phyloP scores from a whole-genome alignment of 1,284 basidiomycete species.

The Ganoderma sinense region DNA sequence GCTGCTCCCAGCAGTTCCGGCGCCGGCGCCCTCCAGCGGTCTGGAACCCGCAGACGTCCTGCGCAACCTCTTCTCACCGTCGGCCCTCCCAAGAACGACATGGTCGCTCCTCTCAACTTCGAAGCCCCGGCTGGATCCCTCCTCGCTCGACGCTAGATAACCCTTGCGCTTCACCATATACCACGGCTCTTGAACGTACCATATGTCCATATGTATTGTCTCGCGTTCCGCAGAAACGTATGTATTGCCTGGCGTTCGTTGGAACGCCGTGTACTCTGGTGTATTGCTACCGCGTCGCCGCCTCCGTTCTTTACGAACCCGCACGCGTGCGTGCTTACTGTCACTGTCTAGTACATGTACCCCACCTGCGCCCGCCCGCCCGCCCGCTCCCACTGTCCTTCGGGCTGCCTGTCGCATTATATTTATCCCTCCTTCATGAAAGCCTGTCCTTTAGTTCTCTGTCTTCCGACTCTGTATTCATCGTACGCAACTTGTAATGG shows the following conservation, averaged over 20 bases:
- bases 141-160: constrained; percentile 48
- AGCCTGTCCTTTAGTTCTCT: background rate
- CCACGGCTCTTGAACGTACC: background rate
- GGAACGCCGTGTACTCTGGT: background rate
- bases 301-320: background rate
- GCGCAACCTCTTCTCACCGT: constrained; percentile 52
- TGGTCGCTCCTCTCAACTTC: constrained; percentile 47
- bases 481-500: background rate
- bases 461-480: constrained; percentile 3
- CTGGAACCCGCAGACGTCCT: constrained; percentile 54
- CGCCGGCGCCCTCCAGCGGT: constrained; percentile 46
- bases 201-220: constrained; percentile 1
- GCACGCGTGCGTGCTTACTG: background rate
- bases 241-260: background rate
- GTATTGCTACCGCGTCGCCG: background rate
- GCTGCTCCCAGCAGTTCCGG: constrained; percentile 27
- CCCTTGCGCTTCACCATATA: background rate
- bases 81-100: constrained; percentile 29
- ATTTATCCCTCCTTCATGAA: background rate
- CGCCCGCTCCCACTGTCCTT: background rate
- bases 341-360: background rate
- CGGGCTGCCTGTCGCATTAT: background rate
- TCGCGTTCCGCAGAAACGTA: background rate
- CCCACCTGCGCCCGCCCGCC: background rate
- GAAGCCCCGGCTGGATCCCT: constrained; percentile 68